These are phyloP conservation scores for Blastomyces silverae DNA, from an alignment of 2,329 filamentous ascomycete genomes.

Conservation along the genomic window DNA sequence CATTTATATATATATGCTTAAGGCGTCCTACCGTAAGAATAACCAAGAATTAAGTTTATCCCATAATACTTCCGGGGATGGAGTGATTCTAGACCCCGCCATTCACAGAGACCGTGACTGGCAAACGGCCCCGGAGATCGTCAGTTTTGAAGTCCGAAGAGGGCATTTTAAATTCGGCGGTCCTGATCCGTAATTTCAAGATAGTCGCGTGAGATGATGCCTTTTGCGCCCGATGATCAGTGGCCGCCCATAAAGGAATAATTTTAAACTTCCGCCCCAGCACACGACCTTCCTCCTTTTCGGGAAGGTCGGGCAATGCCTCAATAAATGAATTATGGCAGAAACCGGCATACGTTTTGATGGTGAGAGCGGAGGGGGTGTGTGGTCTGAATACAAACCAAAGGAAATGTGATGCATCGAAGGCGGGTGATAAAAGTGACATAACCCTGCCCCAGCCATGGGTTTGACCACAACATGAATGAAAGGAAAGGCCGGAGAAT, in stretches of 20 bases:
- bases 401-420: slow-evolving; percentile 4
- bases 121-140: background rate
- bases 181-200: too few species aligned
- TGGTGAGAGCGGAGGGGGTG: background rate
- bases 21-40: background rate
- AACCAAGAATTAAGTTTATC: background rate
- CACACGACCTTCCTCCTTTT: background rate
- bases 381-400: background rate
- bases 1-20: background rate
- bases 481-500: background rate
- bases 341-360: background rate
- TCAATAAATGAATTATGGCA: background rate
- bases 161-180: too few species aligned
- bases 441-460: background rate
- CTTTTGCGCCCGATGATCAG: background rate
- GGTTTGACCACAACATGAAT: background rate
- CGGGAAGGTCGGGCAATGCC: background rate
- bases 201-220: background rate
- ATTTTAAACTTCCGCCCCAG: background rate
- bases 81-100: background rate
- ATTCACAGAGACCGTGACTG: background rate
- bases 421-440: background rate
- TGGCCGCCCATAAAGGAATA: background rate
- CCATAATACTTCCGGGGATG: background rate
- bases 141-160: background rate